Evolutionary conservation across 768 basidiomycete genomes (phyloP).

Genomic region (Pleurotus pulmonarius): DNA sequence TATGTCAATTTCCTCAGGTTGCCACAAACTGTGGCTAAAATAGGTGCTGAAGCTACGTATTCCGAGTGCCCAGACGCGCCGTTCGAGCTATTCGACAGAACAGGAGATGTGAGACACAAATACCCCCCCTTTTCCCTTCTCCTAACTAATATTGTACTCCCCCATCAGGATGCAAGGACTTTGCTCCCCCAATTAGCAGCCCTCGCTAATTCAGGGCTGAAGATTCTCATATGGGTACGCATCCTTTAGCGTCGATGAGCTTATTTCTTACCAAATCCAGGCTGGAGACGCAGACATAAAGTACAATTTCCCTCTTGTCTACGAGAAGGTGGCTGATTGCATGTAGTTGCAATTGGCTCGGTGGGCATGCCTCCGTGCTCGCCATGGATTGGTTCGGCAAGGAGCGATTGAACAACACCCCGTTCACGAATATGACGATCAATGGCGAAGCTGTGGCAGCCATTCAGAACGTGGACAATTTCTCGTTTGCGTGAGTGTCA

Average conservation of each 20-base stretch:
- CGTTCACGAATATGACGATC: conserved; percentile 55
- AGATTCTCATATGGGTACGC: conserved; percentile 41
- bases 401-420: conserved; percentile 27
- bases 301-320: conserved; percentile 22
- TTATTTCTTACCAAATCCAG: conserved; percentile 22
- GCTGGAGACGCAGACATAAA: conserved; percentile 49
- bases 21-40: conserved; percentile 32
- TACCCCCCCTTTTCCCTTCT: too few species aligned
- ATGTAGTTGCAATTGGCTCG: conserved; percentile 44
- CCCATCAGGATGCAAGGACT: conserved; percentile 58
- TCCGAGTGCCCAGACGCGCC: conserved; percentile 45
- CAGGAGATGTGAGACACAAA: too few species aligned
- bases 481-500: conserved; percentile 57
- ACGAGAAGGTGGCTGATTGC: too few species aligned
- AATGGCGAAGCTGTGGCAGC: conserved; percentile 48
- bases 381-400: conserved; percentile 48
- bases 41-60: conserved; percentile 49
- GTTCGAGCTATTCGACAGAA: conserved; percentile 36
- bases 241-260: conserved; percentile 12
- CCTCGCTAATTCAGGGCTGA: conserved; percentile 39
- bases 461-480: conserved; percentile 62
- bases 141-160: too few species aligned
- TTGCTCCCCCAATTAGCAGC: conserved; percentile 45
- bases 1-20: conserved; percentile 44
- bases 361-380: conserved; percentile 36